Conservation (phyloP, 2,329 filamentous ascomycete species). For the Colletotrichum sp. region DNA sequence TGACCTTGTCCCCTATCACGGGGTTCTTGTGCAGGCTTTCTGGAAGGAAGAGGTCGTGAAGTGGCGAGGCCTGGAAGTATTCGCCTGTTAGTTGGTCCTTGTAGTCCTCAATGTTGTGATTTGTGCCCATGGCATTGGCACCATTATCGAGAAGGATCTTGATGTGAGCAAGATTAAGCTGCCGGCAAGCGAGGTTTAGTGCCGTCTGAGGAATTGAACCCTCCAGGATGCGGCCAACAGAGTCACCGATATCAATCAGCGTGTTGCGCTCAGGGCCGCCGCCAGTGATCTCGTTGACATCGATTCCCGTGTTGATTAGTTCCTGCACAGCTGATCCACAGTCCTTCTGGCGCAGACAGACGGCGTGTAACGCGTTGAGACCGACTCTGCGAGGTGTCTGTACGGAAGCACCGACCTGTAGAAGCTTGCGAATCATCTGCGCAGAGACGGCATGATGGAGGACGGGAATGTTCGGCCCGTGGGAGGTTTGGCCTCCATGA, state of each 20-base stretch:
- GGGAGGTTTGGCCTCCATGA: not conserved
- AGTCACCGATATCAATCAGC: not conserved
- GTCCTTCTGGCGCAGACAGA: not conserved
- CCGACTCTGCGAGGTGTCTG: not conserved
- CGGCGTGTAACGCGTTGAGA: constrained; percentile 4
- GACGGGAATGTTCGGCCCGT: not conserved
- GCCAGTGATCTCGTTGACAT: not conserved
- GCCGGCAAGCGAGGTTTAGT: not conserved
- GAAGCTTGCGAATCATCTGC: not conserved
- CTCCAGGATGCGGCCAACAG: not conserved
- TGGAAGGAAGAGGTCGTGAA: constrained; percentile 6
- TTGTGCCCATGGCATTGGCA: not conserved
- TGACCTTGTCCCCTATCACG: not conserved
- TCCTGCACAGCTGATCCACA: not conserved
- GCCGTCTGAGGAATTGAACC: not conserved
- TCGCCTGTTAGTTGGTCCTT: not conserved
- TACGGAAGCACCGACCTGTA: not conserved
- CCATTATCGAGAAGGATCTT: not conserved
- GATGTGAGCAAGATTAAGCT: not conserved
- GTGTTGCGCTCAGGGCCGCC: not conserved
- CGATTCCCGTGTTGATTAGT: not conserved
- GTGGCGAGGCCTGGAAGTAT: not conserved
- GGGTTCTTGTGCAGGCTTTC: not conserved
- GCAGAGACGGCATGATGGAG: not conserved
- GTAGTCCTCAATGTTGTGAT: not conserved